Base-by-base conservation (phyloP, 495 filamentous ascomycete species). In the Penicillium macrosclerotiorum region DNA sequence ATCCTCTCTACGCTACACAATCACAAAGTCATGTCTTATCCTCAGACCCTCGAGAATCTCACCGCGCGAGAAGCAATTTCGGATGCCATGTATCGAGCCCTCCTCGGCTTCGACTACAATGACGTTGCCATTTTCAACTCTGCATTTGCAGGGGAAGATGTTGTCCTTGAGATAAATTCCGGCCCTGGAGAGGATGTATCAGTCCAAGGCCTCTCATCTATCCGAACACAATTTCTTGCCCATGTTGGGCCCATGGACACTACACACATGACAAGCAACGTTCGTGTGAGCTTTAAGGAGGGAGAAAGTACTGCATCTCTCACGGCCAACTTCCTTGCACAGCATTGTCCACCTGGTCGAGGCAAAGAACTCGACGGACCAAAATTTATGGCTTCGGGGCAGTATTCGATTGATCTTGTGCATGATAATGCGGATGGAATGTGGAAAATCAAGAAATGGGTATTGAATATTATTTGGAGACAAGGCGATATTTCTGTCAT, bases 211-310 rank as follows among this genome's bases (percentile, higher is more conserved):
- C 43, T 60, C 1, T 5, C 43, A 2, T 49, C 45, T 0, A 60
- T 67, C 37, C 27, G 45, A 4, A 25, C 37, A 31, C 14, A 32
- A 4, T 48, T 47, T n/a, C 58, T 56, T 17, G 56, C 46, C 11
- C 6, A 17, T 0, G 36, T 69, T 35, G 29, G 50, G 9, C 55
- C 55, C 19, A 19, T 69, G 35, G 61, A 69, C 32, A 67, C 65
- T 8, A 69, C 61, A 1, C 65, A 69, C 40, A 49, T 57, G 20
- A 18, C 62, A 14, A 67, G 36, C 37, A 67, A 65, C 27, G 37
- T 64, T 1, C 63, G 65, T 1, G 46, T 65, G 30, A 55, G 57
- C n/a, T 34, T 60, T 20, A 31, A 24, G 7, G 64, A 64, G 0
- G 50, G 47, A 14, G 56, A 35, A 1, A 33, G 35, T 3, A 55